Percentiles rank a stretch among this genome's conserved stretches.
phyloP scores from a whole-genome alignment of 306 rosid species.

The Sophora flavescens region DNA sequence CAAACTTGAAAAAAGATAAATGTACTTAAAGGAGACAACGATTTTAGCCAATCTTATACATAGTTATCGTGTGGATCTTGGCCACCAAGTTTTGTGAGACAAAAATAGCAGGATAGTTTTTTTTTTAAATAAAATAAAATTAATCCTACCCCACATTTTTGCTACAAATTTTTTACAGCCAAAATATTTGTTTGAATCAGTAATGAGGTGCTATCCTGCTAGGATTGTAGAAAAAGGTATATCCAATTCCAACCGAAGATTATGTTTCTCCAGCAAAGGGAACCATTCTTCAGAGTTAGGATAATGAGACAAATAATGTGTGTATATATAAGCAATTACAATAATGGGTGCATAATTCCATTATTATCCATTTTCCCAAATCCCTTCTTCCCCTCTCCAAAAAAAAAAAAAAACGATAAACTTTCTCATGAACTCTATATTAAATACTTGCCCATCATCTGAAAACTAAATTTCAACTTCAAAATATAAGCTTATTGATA shows the following conservation, averaged over 20 bases:
- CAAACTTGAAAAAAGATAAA: background rate
- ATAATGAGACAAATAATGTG: background rate
- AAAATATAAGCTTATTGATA: no score
- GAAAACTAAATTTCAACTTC: background rate
- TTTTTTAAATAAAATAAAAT: no score
- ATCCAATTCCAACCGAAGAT: constrained; percentile 13
- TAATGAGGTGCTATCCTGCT: background rate
- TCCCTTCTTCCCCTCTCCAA: background rate
- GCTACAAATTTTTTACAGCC: no score
- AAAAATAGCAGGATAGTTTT: no score
- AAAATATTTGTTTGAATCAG: background rate
- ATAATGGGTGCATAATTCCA: constrained; percentile 18
- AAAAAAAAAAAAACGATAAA: background rate
- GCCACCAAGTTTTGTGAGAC: no score
- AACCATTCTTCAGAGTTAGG: constrained; percentile 10
- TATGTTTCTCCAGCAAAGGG: background rate
- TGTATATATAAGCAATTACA: constrained; percentile 5
- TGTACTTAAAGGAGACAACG: background rate
- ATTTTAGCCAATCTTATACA: background rate
- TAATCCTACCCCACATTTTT: no score
- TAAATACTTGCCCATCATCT: background rate
- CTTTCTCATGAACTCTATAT: background rate
- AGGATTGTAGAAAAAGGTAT: background rate
- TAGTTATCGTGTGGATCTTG: background rate
- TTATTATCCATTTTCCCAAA: no score